Percentiles rank a stretch among this genome's conserved stretches.
Evolutionary conservation across 371 early-diverging fungal genomes (phyloP).

Genomic region (Apophysomyces trapeziformis): DNA sequence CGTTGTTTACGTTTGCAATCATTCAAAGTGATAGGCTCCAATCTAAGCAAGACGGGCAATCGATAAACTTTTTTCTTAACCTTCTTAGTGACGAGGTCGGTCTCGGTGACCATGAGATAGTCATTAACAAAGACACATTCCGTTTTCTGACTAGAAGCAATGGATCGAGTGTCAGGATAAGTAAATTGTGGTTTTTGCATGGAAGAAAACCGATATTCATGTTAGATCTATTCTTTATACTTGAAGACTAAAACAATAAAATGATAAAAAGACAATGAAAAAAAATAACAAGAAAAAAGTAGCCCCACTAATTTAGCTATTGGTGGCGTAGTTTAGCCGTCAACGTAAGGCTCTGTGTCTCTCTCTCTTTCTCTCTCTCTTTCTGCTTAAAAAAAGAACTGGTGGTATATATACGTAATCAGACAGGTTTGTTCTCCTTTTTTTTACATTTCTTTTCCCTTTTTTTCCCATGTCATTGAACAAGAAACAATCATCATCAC

Average conservation of each 20-base stretch:
- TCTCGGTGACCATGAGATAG: slow-evolving; percentile 20
- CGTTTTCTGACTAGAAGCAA: not conserved
- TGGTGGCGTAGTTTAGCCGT: not conserved
- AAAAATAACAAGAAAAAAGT: slow-evolving; percentile 9
- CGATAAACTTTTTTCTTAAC: slow-evolving; percentile 16
- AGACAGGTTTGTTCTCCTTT: slow-evolving; percentile 8
- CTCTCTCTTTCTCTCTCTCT: too few species aligned
- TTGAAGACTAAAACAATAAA: not conserved
- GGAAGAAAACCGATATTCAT: slow-evolving; percentile 8
- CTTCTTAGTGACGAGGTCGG: slow-evolving; percentile 17
- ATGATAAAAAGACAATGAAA: not conserved
- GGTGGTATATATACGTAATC: not conserved
- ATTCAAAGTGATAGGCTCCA: slow-evolving; percentile 12
- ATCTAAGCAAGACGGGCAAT: slow-evolving; percentile 12
- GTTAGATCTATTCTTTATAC: slow-evolving; percentile 4
- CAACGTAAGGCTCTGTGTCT: too few species aligned
- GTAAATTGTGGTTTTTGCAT: slow-evolving; percentile 3
- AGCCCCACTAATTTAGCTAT: not conserved
- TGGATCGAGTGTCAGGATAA: slow-evolving; percentile 10
- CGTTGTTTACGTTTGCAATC: not conserved
- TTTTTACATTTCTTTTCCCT: slow-evolving; percentile 2
- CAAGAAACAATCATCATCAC: slow-evolving; percentile 13
- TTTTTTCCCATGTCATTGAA: slow-evolving; percentile 6
- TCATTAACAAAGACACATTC: slow-evolving; percentile 24
- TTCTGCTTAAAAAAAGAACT: too few species aligned